Conservation (phyloP, 257 asterid genomes). For the Anisodus tanguticus region DNA sequence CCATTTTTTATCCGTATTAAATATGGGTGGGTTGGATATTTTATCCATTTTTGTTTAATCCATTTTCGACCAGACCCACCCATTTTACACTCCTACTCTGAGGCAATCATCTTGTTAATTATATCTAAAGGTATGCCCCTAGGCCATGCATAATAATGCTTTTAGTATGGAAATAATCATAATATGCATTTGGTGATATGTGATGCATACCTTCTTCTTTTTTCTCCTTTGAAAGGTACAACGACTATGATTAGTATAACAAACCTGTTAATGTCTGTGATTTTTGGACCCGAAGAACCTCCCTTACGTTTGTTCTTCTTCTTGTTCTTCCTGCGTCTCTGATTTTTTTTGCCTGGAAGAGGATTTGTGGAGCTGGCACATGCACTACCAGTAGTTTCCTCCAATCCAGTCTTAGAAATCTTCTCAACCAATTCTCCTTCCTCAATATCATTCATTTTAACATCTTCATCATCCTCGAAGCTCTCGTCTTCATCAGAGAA, state of each 20-base stretch:
- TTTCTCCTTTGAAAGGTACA: neutral
- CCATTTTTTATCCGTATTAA: no score
- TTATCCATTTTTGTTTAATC: no score
- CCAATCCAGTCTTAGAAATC: slow-evolving; percentile 45
- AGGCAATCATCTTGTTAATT: neutral
- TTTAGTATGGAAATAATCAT: neutral
- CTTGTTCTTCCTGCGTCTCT: slow-evolving; percentile 56
- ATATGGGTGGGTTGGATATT: no score
- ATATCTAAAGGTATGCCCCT: neutral
- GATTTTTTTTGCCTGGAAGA: slow-evolving; percentile 39
- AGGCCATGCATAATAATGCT: neutral
- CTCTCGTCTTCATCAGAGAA: slow-evolving; percentile 59
- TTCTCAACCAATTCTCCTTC: slow-evolving; percentile 74
- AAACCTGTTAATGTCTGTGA: slow-evolving; percentile 67
- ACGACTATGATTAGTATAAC: slow-evolving; percentile 10
- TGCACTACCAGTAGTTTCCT: slow-evolving; percentile 45
- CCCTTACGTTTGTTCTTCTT: slow-evolving; percentile 63
- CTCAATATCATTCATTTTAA: slow-evolving; percentile 84
- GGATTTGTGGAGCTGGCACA: slow-evolving; percentile 43
- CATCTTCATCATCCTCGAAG: slow-evolving; percentile 58
- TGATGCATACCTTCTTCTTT: neutral
- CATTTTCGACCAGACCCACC: no score
- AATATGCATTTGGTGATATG: neutral
- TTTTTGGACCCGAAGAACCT: slow-evolving; percentile 52
- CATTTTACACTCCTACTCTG: no score